Evolutionary conservation across 768 basidiomycete genomes (phyloP).

Genomic region (Auricularia cornea): DNA sequence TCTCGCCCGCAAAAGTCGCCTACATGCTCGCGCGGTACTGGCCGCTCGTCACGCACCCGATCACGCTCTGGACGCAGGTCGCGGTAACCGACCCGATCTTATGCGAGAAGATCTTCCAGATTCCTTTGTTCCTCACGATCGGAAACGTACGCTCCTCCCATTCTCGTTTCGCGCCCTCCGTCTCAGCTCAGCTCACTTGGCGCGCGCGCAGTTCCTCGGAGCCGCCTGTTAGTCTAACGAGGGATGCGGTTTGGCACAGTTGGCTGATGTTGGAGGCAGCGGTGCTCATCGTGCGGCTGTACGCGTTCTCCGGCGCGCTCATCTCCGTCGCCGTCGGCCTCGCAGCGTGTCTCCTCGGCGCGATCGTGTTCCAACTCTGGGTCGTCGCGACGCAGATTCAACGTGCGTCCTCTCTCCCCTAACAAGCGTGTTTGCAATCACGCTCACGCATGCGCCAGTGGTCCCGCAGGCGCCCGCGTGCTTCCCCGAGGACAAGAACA

Average conservation of each 20-base stretch:
- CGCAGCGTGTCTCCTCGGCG: background rate
- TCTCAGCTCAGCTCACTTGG: too few species aligned
- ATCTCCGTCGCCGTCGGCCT: background rate
- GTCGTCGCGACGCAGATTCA: background rate
- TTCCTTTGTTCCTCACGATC: background rate
- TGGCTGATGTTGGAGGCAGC: background rate
- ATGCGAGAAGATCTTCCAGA: background rate
- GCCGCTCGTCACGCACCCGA: background rate
- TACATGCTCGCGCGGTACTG: background rate
- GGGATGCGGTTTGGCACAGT: background rate
- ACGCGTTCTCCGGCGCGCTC: background rate
- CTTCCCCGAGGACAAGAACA: too few species aligned
- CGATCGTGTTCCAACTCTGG: background rate
- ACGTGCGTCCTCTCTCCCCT: background rate
- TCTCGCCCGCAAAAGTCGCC: background rate
- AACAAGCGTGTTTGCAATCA: too few species aligned
- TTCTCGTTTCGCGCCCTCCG: background rate
- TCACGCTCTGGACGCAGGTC: background rate
- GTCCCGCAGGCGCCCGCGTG: too few species aligned
- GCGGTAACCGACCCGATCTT: background rate
- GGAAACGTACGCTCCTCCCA: background rate
- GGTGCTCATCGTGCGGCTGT: background rate
- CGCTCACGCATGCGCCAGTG: too few species aligned
- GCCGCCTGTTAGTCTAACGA: background rate
- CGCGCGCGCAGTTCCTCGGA: background rate